Evolutionary conservation across 2,329 filamentous ascomycete species (phyloP), one percentile per base, ranked within the genome.

Genomic region (Ambrosiella beaveri): DNA sequence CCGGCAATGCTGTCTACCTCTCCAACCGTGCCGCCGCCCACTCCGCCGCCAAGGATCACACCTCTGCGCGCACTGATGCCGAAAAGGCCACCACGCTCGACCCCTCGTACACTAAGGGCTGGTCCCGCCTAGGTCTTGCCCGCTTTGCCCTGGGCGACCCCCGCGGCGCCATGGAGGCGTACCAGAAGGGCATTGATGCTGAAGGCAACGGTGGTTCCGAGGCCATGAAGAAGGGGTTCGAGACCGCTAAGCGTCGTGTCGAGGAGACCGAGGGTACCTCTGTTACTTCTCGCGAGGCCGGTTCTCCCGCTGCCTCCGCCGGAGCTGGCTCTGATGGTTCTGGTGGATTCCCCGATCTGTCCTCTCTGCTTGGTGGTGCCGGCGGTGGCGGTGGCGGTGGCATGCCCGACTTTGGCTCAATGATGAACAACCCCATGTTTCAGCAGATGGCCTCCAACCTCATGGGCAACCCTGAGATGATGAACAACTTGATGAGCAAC

Each of bases 341-440:
- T 7, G 78, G 78, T 27, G 84, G 82, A 19, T 81, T 85, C 76
- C 86, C 86, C 1, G 84, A 88, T 67, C 73, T 91, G 50, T 85
- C 85, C 2, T 77, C 82, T 66, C 85, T 90, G 83, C 75, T 90
- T 63, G 83, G 82, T 45, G 76, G 72, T 15, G 81, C 75, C 12
- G 76, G 72, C 35, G 81, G 75, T 12, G 76, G 72, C 35, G 83
- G 78, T 17, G 82, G 74, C 7, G 85, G 85, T 56, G 88, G 87
- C 57, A 93, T 95, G 86, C 89, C 90, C 11, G 91, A 97, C 69
- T 75, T 98, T 27, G 73, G 81, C 63, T 80, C 81, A 62, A 83
- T 98, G 69, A 95, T 97, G 89, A 89, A 76, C 75, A 98, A 97
- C 75, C 93, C 93, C 58, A 97, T 97, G 93, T 95, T 98, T 73